Percentiles rank a stretch among this genome's conserved stretches.
Conservation (phyloP, 2,329 filamentous ascomycete genomes). For the Corynespora cassiicola region DNA sequence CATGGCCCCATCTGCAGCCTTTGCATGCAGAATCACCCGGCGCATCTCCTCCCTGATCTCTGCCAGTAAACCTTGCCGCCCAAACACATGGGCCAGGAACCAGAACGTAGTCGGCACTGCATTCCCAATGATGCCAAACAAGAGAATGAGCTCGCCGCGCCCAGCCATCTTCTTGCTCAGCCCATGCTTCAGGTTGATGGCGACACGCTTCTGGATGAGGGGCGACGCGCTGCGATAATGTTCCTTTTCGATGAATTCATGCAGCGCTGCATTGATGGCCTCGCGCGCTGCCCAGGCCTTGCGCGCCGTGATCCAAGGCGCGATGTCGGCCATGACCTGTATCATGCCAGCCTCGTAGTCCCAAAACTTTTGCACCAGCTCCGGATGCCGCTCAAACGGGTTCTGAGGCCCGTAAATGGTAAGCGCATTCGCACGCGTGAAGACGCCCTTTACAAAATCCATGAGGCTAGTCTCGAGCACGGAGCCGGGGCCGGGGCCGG, state of each 20-base stretch:
- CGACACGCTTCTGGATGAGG: slow-evolving; percentile 30
- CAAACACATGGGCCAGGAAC: slow-evolving; percentile 51
- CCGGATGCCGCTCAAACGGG: slow-evolving; percentile 41
- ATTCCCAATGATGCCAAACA: slow-evolving; percentile 51
- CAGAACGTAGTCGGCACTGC: slow-evolving; percentile 54
- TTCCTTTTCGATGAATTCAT: slow-evolving; percentile 28
- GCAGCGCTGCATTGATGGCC: slow-evolving; percentile 24
- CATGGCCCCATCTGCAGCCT: not conserved
- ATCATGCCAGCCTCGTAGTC: slow-evolving; percentile 45
- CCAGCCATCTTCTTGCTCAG: slow-evolving; percentile 16
- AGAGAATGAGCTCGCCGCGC: slow-evolving; percentile 24
- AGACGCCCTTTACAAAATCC: slow-evolving; percentile 26
- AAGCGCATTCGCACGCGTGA: slow-evolving; percentile 48
- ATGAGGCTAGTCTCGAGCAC: slow-evolving; percentile 29
- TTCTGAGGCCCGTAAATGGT: slow-evolving; percentile 53
- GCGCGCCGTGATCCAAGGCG: slow-evolving; percentile 45
- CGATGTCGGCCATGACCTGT: slow-evolving; percentile 34
- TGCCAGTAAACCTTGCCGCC: slow-evolving; percentile 42
- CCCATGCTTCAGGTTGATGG: slow-evolving; percentile 21
- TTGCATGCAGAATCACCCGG: slow-evolving; percentile 2
- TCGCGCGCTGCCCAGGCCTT: slow-evolving; percentile 42
- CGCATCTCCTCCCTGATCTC: slow-evolving; percentile 47
- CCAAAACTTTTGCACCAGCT: slow-evolving; percentile 47
- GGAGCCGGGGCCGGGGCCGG: too few relatives aligned
- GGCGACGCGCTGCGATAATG: slow-evolving; percentile 23